A percentile compares a stretch with the other conserved stretches of the same genome.
These are phyloP conservation scores for Patellaria atrata DNA, from an alignment of 495 filamentous ascomycete genomes.

Conservation along the genomic window DNA sequence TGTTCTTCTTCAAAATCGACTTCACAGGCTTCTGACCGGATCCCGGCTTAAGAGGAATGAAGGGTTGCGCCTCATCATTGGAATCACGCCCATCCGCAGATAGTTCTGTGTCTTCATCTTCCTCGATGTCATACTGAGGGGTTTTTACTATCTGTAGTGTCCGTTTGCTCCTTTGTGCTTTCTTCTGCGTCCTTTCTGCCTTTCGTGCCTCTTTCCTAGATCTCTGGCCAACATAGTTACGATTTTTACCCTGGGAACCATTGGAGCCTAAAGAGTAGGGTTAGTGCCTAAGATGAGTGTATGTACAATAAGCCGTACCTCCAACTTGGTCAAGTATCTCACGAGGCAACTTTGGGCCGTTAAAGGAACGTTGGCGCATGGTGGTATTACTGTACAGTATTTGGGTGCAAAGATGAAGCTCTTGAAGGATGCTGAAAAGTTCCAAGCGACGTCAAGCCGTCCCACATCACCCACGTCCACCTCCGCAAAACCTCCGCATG, in stretches of 20 bases:
- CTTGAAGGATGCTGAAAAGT: no score
- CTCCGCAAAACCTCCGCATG: conserved; percentile 4
- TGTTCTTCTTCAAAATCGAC: conserved; percentile 33
- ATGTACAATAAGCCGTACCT: no score
- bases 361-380: conserved; percentile 32
- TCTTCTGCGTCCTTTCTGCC: conserved; percentile 42
- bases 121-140: conserved; percentile 7
- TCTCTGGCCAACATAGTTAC: conserved; percentile 3
- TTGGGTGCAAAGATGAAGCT: conserved; percentile 14
- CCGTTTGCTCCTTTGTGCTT: conserved; percentile 24
- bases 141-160: conserved; percentile 18
- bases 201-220: conserved; percentile 43
- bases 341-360: conserved; percentile 50
- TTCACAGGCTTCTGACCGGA: conserved; percentile 22
- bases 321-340: conserved; percentile 45
- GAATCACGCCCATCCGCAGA: conserved; percentile 21
- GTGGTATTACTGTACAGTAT: conserved; percentile 26
- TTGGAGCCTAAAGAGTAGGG: no score
- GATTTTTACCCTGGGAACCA: no score
- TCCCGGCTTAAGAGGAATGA: conserved; percentile 5
- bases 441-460: conserved; percentile 5
- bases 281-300: no score
- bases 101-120: conserved; percentile 22
- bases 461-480: conserved; percentile 5
- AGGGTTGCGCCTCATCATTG: conserved; percentile 4